phyloP scores from a whole-genome alignment of 2,329 filamentous ascomycete genomes.

The Aspergillus tanneri region DNA sequence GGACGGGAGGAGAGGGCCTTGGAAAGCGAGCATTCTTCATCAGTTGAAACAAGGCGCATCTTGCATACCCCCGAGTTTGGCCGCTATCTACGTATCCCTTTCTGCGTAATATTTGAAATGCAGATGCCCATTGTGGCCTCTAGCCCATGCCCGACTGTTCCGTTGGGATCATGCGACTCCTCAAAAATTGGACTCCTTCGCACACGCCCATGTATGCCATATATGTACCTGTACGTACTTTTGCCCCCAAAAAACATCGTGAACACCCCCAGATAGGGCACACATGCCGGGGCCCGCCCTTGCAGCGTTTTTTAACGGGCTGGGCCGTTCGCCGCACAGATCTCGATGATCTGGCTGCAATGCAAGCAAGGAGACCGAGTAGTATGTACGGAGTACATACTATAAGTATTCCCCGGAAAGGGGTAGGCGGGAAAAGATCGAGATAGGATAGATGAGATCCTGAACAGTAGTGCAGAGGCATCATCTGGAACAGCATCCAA shows the following conservation, averaged over 20 bases:
- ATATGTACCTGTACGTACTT: not conserved
- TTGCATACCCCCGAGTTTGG: not conserved
- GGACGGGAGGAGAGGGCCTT: no score
- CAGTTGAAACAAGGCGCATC: not conserved
- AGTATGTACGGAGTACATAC: not conserved
- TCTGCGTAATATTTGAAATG: no score
- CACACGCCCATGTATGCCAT: no score
- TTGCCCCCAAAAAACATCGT: not conserved
- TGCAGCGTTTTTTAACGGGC: constrained; percentile 15
- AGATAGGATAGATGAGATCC: not conserved
- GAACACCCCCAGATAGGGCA: not conserved
- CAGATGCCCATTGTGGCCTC: no score
- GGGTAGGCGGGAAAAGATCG: not conserved
- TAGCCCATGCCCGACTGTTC: no score
- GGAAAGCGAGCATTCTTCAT: no score
- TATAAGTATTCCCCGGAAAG: not conserved
- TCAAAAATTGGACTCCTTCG: no score
- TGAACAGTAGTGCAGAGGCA: no score
- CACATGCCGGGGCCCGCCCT: not conserved
- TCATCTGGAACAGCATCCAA: no score
- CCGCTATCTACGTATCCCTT: no score
- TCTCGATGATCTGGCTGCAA: constrained; percentile 13
- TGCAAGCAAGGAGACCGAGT: constrained; percentile 4
- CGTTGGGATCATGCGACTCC: no score
- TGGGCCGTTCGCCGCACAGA: constrained; percentile 16